Evolutionary conservation across 2,329 filamentous ascomycete species (phyloP), one percentile per base, ranked within the genome.

Genomic region (Pseudogymnoascus sp.): DNA sequence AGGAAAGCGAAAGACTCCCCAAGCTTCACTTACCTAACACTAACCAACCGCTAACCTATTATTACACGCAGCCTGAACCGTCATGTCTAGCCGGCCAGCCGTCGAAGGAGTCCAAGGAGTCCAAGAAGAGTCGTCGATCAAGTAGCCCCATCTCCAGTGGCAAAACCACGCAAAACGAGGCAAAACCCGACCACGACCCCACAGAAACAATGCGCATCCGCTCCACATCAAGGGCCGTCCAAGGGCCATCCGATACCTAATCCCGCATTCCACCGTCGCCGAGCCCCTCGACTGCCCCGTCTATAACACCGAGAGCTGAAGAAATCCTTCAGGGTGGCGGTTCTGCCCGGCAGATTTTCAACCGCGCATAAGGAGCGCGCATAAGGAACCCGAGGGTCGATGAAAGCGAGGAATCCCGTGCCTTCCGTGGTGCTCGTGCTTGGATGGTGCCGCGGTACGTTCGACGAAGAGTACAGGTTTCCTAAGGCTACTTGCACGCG

Each of bases 171-270:
- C 43, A 50, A 50, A 50, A 50, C 12, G 43, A 50, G 43, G 12
- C 43, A 50, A 50, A 50, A 50, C 24, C 43, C 43, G 28, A 28
- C 24, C 43, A 8, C 43, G 28, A 28, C 43, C 43, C 43, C 43
- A 50, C 43, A 50, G 24, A 50, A 50, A 50, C 43, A 28, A 28
- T 50, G 43, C 24, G 24, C 43, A 50, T 28, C 43, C 24, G 24
- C 43, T 50, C 43, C 43, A 50, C 43, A 26, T 16, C 43, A 28
- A 50, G 22, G 14, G 43, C 43, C 24, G 43, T 28, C 43, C 43
- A 50, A 46, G 43, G 43, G 43, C 24, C 43, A 28, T 50, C 43
- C 43, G 43, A 50, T 50, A 50, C 43, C 43, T 50, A 50, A 50
- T 50, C 22, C 43, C 43, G 43, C 43, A 50, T 50, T 50, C 43